Evolutionary conservation across 768 basidiomycete genomes (phyloP), one percentile per base, ranked within the genome.

Genomic region (Phanerodontia chrysosporium): DNA sequence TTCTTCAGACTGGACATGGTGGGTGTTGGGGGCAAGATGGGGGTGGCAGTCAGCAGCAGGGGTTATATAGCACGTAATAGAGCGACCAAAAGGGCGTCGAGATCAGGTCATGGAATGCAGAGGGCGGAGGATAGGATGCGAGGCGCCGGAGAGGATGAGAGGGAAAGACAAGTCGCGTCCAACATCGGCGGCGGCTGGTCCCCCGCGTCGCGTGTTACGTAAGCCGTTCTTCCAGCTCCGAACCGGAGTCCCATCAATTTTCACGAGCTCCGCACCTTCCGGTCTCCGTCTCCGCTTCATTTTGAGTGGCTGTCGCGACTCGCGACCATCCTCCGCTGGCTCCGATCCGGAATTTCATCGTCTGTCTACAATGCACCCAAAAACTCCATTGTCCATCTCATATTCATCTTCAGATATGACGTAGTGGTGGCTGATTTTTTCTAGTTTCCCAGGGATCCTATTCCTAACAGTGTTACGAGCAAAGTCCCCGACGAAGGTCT

Each of bases 1-100:
- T 91, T 90, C 78, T 88, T 89, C 74, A 91, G 80, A 57, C 83
- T 83, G 58, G 88, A 85, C 88, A 90, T 90, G 59, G 58, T 27
- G 54, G 13, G 45, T 49, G 44, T 49, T 55, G 62, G 52, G 52
- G 39, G 39, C 39, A 42, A 42, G 39, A 12, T 42, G 39, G 9
- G 39, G 39, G 18, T 42, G 39, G 39, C 39, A 42, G 39, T 7
- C 4, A 42, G 16, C 39, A 42, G 39, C 18, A 42, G 8, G 16
- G 39, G 4, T 52, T 49, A 55, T 51, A 45, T 57, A 48, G 57
- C 52, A 54, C 42, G 25, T 29, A 62, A 56, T 46, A 60, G 39
- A 58, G 51, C 48, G 62, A 64, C 45, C 44, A 58, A 62, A 58
- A 57, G 63, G 58, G 49, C 53, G 64, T 62, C 60, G 64, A 57